These are phyloP conservation scores for Fraxinus americana DNA, from an alignment of 257 asterid genomes.

Conservation along the genomic window DNA sequence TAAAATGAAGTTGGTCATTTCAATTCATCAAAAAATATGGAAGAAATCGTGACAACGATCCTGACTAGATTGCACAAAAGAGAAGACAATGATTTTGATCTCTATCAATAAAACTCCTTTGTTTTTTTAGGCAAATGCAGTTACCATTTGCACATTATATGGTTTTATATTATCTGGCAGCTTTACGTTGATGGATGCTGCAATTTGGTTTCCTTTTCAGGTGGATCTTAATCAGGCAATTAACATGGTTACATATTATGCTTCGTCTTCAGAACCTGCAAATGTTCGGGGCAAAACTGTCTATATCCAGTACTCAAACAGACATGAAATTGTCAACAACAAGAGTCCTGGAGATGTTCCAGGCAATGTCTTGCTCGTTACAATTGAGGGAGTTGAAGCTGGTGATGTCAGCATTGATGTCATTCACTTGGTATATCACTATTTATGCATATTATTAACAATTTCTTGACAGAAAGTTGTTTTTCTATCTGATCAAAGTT, in stretches of 20 bases:
- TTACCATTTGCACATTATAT: constrained; percentile 3
- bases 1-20: not conserved
- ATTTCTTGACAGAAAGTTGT: constrained; percentile 1
- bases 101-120: not conserved
- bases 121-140: not conserved
- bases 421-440: constrained; percentile 73
- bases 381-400: constrained; percentile 88
- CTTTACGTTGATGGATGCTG: constrained; percentile 11
- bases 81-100: not conserved
- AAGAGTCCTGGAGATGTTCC: constrained; percentile 85
- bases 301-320: constrained; percentile 79
- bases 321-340: constrained; percentile 83
- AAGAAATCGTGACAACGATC: not conserved
- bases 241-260: constrained; percentile 77
- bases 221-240: constrained; percentile 84
- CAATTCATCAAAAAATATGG: not conserved
- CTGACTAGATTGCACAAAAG: not conserved
- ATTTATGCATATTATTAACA: not conserved
- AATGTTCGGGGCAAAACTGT: constrained; percentile 83
- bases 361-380: constrained; percentile 81
- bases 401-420: constrained; percentile 89
- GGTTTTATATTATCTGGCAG: constrained; percentile 8
- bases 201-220: constrained; percentile 39
- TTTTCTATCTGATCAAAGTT: constrained; percentile 4
- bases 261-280: constrained; percentile 88